Percentiles rank a stretch among this genome's conserved stretches.
Conservation (phyloP, 345 rosid species). For the Ceriops tagal region DNA sequence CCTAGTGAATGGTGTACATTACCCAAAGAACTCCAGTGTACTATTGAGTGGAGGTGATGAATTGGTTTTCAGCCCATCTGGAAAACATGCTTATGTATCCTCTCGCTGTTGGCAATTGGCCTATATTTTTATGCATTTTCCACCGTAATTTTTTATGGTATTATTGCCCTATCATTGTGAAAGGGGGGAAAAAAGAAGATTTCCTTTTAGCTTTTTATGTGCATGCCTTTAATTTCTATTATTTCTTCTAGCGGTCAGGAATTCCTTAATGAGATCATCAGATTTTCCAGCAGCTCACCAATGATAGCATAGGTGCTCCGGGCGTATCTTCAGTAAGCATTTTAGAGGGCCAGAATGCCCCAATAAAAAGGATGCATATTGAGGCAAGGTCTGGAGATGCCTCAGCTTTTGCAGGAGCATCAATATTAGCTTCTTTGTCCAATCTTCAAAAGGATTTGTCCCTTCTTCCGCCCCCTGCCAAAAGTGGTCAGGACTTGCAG, state of each 20-base stretch:
- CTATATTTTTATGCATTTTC: neutral
- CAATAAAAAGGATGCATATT: constrained; percentile 63
- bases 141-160: neutral
- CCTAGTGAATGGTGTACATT: constrained; percentile 70
- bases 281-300: constrained; percentile 85
- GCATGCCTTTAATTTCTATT: constrained; percentile 12
- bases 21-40: constrained; percentile 43
- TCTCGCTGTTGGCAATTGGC: constrained; percentile 13
- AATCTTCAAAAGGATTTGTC: constrained; percentile 52
- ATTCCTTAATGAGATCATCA: constrained; percentile 49
- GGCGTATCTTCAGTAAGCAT: constrained; percentile 57
- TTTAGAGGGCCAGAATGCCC: constrained; percentile 67
- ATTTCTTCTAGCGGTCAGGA: neutral
- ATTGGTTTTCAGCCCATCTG: constrained; percentile 62
- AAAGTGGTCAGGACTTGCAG: constrained; percentile 48
- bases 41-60: constrained; percentile 86
- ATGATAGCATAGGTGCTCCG: constrained; percentile 57
- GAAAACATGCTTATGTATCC: constrained; percentile 98
- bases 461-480: constrained; percentile 55
- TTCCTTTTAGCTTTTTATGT: neutral
- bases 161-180: neutral
- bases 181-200: neutral
- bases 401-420: constrained; percentile 83
- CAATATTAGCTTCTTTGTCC: constrained; percentile 83
- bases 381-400: constrained; percentile 86